Evolutionary conservation across 768 basidiomycete genomes (phyloP).

Genomic region (Hericium erinaceus): DNA sequence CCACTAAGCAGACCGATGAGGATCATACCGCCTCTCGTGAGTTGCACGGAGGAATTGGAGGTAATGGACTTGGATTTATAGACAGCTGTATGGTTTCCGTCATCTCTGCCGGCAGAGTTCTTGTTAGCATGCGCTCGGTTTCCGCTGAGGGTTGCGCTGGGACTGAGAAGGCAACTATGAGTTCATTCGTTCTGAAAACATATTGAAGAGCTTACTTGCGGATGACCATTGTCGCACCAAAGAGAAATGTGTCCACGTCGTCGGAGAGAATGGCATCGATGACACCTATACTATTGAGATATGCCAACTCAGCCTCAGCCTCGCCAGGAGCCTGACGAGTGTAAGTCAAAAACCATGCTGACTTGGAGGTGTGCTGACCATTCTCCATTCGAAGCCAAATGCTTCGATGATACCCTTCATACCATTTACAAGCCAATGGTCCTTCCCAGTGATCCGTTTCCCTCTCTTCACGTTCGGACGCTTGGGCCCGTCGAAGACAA

Average conservation of each 20-base stretch:
- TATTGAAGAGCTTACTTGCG: slow-evolving; percentile 51
- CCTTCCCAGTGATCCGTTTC: slow-evolving; percentile 54
- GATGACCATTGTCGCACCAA: slow-evolving; percentile 76
- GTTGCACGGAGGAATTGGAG: slow-evolving; percentile 38
- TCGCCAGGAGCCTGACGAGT: slow-evolving; percentile 72
- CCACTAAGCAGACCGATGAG: slow-evolving; percentile 82
- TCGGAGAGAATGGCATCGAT: slow-evolving; percentile 89
- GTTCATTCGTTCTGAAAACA: background rate
- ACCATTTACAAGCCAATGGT: slow-evolving; percentile 58
- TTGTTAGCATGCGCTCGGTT: slow-evolving; percentile 54
- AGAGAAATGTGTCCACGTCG: slow-evolving; percentile 88
- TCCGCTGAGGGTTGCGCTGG: slow-evolving; percentile 64
- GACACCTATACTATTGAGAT: slow-evolving; percentile 69
- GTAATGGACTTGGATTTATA: slow-evolving; percentile 31
- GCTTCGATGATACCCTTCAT: slow-evolving; percentile 75
- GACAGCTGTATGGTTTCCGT: slow-evolving; percentile 55
- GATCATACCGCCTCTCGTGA: slow-evolving; percentile 59
- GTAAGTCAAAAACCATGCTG: background rate
- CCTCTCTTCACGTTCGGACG: slow-evolving; percentile 76
- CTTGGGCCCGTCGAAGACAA: slow-evolving; percentile 87
- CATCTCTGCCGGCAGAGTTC: slow-evolving; percentile 60
- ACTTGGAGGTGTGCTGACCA: slow-evolving; percentile 31
- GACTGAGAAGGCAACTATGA: slow-evolving; percentile 27
- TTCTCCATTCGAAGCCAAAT: slow-evolving; percentile 73
- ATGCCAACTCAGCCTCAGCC: slow-evolving; percentile 90